phyloP scores from a whole-genome alignment of 345 rosid genomes.

The Conringia planisiliqua region DNA sequence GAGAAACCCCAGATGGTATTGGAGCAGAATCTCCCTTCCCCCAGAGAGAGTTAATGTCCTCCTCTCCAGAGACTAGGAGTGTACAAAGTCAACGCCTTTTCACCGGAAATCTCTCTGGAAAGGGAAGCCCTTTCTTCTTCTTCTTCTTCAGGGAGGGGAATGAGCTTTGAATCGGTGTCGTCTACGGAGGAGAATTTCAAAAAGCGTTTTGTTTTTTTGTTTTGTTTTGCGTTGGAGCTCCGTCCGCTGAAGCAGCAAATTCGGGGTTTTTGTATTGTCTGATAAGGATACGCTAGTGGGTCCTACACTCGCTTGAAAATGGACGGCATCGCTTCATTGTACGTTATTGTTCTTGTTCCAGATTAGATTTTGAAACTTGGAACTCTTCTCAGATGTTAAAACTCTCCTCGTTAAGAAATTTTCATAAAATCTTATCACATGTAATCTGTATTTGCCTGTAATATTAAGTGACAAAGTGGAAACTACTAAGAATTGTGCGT shows the following conservation, averaged over 20 bases:
- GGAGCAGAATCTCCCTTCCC: conserved; percentile 13
- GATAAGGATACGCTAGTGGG: conserved; percentile 22
- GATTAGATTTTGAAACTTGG: not conserved
- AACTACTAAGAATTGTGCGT: not conserved
- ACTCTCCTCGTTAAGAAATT: not conserved
- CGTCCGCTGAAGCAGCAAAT: not conserved
- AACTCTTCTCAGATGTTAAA: not conserved
- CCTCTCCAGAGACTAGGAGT: not conserved
- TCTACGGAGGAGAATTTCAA: conserved; percentile 9
- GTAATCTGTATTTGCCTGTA: not conserved
- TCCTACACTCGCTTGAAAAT: conserved; percentile 6
- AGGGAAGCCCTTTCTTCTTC: not conserved
- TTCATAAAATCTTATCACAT: not conserved
- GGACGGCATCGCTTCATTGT: conserved; percentile 28
- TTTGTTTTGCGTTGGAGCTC: not conserved
- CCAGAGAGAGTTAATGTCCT: not conserved
- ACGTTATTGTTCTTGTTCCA: conserved; percentile 8
- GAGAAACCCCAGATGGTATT: not conserved
- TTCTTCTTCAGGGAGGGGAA: not conserved
- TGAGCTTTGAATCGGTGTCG: conserved; percentile 6
- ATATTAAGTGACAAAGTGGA: not conserved
- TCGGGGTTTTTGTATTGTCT: conserved; percentile 8
- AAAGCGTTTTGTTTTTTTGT: conserved; percentile 21
- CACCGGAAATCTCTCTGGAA: not conserved
- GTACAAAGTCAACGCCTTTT: conserved; percentile 17